Evolutionary conservation across 2,329 filamentous ascomycete species (phyloP), one percentile per base, ranked within the genome.

Genomic region (Aspergillus fumigatiaffinis): DNA sequence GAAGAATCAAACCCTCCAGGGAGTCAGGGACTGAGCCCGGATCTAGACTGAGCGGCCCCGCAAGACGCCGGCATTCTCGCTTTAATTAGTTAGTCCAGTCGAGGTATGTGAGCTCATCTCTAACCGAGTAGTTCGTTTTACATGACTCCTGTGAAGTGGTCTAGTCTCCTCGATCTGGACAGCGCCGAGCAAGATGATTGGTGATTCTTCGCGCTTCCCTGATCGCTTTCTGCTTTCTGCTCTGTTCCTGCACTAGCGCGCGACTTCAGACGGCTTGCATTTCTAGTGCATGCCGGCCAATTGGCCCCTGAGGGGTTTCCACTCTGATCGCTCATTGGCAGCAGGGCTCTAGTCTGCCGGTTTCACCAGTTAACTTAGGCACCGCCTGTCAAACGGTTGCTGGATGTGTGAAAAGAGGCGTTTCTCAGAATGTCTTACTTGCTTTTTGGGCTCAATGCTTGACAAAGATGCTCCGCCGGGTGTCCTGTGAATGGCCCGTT

Each of bases 401-500:
- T 46, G 42, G 23, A 51, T 35, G 49, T 20, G 26, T 21, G 42
- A 23, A 26, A 47, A 47, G 44, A 47, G 44, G 44, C 44, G 44
- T 32, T 52, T 47, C 52, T 66, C 63, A 63, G 54, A 55, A 59
- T 66, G 64, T 65, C 63, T 66, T 63, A 66, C 63, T 46, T 61
- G 44, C 46, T 44, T 46, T 38, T 21, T 49, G 23, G 28, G 29
- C 60, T 20, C 48, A 20, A 29, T 38, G 46, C 14, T 28, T 47
- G 38, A 25, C 50, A 29, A 50, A 48, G 41, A 47, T 35, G 49
- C 29, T 25, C 38, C 52, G 47, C 35, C 42, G 12, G 28, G 17
- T 50, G 46, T 14, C 35, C 25, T 54, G 14, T 55, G 48, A 50
- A 32, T 41, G 42, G 52, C 12, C 32, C 32, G 10, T 20, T 25